Evolutionary conservation across 257 asterid genomes (phyloP).

Genomic region (Penstemon newberryi): DNA sequence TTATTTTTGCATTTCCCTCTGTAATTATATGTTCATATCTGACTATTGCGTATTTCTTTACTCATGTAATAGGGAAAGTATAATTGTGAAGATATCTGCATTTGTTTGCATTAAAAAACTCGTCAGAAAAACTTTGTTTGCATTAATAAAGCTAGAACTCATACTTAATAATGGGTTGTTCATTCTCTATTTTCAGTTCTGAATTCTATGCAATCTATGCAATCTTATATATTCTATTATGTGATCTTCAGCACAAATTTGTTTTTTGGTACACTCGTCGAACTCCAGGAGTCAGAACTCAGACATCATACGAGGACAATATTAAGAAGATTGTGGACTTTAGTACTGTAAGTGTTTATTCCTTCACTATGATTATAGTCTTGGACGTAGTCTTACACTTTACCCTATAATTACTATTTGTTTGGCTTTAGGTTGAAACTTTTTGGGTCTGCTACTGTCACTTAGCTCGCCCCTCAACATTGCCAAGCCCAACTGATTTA

Average conservation of each 20-base stretch:
- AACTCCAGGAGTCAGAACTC: slow-evolving; percentile 90
- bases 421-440: slow-evolving; percentile 66
- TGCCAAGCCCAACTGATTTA: slow-evolving; percentile 96
- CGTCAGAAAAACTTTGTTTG: too few species aligned
- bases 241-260: slow-evolving; percentile 66
- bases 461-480: slow-evolving; percentile 75
- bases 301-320: slow-evolving; percentile 88
- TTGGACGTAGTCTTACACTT: slow-evolving; percentile 2
- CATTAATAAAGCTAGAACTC: too few species aligned
- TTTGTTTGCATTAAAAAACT: too few species aligned
- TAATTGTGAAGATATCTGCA: too few species aligned
- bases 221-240: slow-evolving; percentile 19
- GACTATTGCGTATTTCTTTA: too few species aligned
- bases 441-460: slow-evolving; percentile 98
- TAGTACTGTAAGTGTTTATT: slow-evolving; percentile 64
- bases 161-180: too few species aligned
- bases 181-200: too few species aligned
- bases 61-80: too few species aligned
- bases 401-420: slow-evolving; percentile 20
- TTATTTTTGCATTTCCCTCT: too few species aligned
- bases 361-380: background rate
- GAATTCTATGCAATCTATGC: slow-evolving; percentile 1
- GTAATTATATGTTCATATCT: too few species aligned
- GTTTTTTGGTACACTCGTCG: slow-evolving; percentile 98
- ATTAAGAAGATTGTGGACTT: slow-evolving; percentile 89